These are phyloP conservation scores for Botrytis aclada DNA, from an alignment of 2,329 filamentous ascomycete genomes.

Conservation along the genomic window DNA sequence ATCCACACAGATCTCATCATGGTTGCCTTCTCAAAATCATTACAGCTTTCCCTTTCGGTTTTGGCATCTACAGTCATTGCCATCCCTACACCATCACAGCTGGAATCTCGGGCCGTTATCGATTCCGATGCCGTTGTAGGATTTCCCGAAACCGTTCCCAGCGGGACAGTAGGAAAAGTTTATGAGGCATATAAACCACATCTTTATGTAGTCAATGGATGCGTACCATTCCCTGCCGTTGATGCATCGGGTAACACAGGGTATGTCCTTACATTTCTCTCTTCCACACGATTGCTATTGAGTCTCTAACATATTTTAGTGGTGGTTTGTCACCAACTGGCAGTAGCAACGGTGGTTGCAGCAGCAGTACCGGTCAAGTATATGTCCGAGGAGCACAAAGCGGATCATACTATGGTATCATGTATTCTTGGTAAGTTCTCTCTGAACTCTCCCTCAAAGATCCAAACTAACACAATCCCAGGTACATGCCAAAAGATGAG, in stretches of 20 bases:
- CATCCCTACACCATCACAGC: conserved; percentile 27
- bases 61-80: conserved; percentile 22
- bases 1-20: conserved; percentile 19
- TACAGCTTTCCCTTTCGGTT: conserved; percentile 23
- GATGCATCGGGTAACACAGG: conserved; percentile 55
- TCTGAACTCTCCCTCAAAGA: conserved; percentile 37
- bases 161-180: conserved; percentile 44
- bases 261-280: conserved; percentile 40
- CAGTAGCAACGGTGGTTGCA: conserved; percentile 41
- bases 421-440: conserved; percentile 47
- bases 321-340: conserved; percentile 40
- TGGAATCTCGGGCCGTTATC: conserved; percentile 43
- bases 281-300: not conserved
- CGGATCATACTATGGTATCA: conserved; percentile 45
- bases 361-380: conserved; percentile 47
- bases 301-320: conserved; percentile 22
- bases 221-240: conserved; percentile 61
- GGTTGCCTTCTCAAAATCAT: conserved; percentile 24
- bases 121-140: conserved; percentile 48
- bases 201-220: conserved; percentile 55
- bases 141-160: conserved; percentile 52
- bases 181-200: conserved; percentile 56
- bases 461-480: conserved; percentile 37
- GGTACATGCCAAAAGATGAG: conserved; percentile 48
- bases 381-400: conserved; percentile 46